These are phyloP conservation scores for Candida odintsovae DNA, from an alignment of 805 yeast species.

Conservation along the genomic window DNA sequence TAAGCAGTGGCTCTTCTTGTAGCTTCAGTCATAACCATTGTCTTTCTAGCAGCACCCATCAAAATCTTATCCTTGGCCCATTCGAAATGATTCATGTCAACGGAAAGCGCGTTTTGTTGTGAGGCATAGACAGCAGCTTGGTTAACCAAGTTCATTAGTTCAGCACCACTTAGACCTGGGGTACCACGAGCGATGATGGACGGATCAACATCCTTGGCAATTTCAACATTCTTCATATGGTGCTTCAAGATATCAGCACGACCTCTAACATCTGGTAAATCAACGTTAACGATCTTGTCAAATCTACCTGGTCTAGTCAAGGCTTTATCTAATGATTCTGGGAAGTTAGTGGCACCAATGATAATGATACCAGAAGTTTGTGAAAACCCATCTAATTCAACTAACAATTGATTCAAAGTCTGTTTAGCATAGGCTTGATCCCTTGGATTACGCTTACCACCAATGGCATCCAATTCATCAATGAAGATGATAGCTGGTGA, in stretches of 20 bases:
- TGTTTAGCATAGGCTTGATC: conserved; percentile 98
- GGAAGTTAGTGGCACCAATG: conserved; percentile 98
- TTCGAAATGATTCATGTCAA: conserved; percentile 87
- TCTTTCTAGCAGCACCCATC: conserved; percentile 96
- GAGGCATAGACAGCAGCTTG: conserved; percentile 98
- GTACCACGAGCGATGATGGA: conserved; percentile 92
- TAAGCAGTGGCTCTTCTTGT: conserved; percentile 90
- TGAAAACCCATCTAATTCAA: conserved; percentile 92
- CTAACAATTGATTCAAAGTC: conserved; percentile 90
- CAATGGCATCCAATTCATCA: conserved; percentile 98
- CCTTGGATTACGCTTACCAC: conserved; percentile 94
- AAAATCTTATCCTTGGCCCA: conserved; percentile 99
- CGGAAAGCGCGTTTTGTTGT: conserved; percentile 84
- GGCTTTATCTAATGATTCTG: conserved; percentile 94
- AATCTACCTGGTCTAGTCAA: conserved; percentile 97
- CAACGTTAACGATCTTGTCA: conserved; percentile 92
- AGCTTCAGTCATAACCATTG: conserved; percentile 97
- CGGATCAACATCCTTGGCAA: conserved; percentile 81
- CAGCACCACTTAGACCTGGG: conserved; percentile 98
- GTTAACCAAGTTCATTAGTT: conserved; percentile 88
- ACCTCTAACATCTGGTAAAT: conserved; percentile 96
- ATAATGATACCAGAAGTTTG: conserved; percentile 91
- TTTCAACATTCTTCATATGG: conserved; percentile 87
- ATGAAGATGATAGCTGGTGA: conserved; percentile 97
- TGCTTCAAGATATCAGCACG: conserved; percentile 87